Conservation (phyloP, 805 yeast species). For the Ogataea trehalophila region DNA sequence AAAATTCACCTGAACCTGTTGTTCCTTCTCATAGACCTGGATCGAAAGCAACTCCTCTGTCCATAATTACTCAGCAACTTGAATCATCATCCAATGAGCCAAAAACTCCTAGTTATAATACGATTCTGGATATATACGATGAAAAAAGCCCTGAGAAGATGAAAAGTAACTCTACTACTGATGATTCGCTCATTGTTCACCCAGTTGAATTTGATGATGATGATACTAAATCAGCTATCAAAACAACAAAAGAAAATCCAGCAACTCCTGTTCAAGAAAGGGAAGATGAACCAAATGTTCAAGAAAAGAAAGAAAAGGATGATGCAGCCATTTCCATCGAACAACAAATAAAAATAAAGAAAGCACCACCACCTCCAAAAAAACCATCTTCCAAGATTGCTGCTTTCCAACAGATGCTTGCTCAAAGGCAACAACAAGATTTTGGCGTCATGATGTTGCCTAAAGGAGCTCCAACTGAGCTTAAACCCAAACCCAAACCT, state of each 20-base stretch:
- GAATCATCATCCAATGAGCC: conserved; percentile 6
- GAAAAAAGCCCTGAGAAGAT: conserved; percentile 16
- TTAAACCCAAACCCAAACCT: conserved; percentile 17
- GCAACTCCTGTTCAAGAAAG: neutral
- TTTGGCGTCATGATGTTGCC: conserved; percentile 5
- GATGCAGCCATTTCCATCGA: neutral
- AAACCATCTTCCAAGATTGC: conserved; percentile 76
- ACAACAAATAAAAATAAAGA: conserved; percentile 2
- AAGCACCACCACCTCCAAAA: conserved; percentile 60
- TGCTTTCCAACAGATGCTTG: conserved; percentile 74
- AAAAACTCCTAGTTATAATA: conserved; percentile 12
- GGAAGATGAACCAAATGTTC: neutral
- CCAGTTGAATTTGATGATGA: too few species aligned
- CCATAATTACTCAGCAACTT: neutral
- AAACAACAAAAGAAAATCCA: neutral
- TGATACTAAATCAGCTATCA: neutral
- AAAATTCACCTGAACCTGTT: neutral
- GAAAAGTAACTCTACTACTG: conserved; percentile 1
- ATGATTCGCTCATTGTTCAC: neutral
- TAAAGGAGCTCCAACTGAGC: neutral
- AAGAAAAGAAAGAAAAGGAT: neutral
- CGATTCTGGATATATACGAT: conserved; percentile 18
- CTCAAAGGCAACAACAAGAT: conserved; percentile 42
- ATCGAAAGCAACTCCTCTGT: neutral
- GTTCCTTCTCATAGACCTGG: conserved; percentile 3